Evolutionary conservation across 805 yeast genomes (phyloP).

Genomic region (Suhomyces tanzawaensis): DNA sequence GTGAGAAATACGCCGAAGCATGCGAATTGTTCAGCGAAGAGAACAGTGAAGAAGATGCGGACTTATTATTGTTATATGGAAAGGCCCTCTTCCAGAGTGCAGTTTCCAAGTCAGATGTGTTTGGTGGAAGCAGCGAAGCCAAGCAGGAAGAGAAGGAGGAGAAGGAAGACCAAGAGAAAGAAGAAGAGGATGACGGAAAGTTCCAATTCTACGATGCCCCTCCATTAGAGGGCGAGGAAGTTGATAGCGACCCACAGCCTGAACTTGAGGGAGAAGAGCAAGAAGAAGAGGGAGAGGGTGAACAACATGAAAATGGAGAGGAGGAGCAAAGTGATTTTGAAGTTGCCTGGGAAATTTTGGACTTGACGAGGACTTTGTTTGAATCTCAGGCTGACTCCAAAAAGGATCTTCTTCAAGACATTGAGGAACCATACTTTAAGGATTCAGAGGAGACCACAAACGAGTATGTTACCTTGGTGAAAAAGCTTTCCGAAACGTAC

Average conservation of each 20-base stretch:
- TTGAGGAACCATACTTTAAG: slow-evolving; percentile 27
- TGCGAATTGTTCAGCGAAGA: slow-evolving; percentile 54
- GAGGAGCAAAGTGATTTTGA: slow-evolving; percentile 73
- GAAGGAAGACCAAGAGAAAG: slow-evolving; percentile 20
- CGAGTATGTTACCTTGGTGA: slow-evolving; percentile 35
- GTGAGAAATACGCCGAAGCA: slow-evolving; percentile 68
- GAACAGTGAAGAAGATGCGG: slow-evolving; percentile 65
- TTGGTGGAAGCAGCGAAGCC: slow-evolving; percentile 51
- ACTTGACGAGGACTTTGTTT: slow-evolving; percentile 68
- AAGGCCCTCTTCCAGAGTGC: slow-evolving; percentile 77
- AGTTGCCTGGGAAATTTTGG: slow-evolving; percentile 84
- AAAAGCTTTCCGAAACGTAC: slow-evolving; percentile 68
- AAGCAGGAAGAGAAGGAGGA: slow-evolving; percentile 28
- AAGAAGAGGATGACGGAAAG: slow-evolving; percentile 22
- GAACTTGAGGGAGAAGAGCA: slow-evolving; percentile 17
- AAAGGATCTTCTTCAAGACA: slow-evolving; percentile 5
- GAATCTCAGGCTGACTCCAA: slow-evolving; percentile 40
- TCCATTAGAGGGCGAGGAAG: slow-evolving; percentile 22
- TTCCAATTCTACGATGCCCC: slow-evolving; percentile 29
- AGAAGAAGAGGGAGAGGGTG: slow-evolving; percentile 18
- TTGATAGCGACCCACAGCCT: slow-evolving; percentile 11
- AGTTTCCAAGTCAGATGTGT: slow-evolving; percentile 67
- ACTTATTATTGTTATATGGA: slow-evolving; percentile 73
- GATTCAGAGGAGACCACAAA: slow-evolving; percentile 30
- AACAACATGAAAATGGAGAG: slow-evolving; percentile 20